Percentiles rank a stretch among this genome's conserved stretches.
phyloP scores from a whole-genome alignment of 306 rosid genomes.

The Cucurbita ficifolia region DNA sequence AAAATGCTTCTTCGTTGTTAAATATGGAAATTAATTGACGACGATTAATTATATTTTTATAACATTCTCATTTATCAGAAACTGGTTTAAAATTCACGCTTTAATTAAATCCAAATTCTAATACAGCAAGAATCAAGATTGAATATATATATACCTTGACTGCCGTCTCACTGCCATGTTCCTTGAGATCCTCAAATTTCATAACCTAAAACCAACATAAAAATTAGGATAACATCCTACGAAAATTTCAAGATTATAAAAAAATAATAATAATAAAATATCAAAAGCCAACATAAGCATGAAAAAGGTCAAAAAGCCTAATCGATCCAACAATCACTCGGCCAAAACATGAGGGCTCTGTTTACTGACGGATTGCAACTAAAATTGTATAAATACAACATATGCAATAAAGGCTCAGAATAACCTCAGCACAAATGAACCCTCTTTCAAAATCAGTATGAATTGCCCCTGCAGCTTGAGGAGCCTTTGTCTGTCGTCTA shows the following conservation, averaged over 20 bases:
- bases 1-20: background rate
- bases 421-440: constrained; percentile 96
- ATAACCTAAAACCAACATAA: constrained; percentile 46
- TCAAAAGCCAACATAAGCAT: background rate
- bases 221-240: constrained; percentile 1
- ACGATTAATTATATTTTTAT: background rate
- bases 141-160: constrained; percentile 48
- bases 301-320: background rate
- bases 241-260: background rate
- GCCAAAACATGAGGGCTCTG: background rate
- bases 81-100: background rate
- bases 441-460: constrained; percentile 96
- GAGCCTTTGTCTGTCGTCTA: constrained; percentile 91
- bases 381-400: background rate
- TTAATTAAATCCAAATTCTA: background rate
- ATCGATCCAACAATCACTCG: background rate
- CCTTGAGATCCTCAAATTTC: constrained; percentile 96
- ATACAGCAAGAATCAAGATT: background rate
- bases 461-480: constrained; percentile 97
- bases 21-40: background rate
- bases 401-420: constrained; percentile 8
- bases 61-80: background rate
- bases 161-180: constrained; percentile 72
- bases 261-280: background rate
- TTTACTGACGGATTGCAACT: background rate